Evolutionary conservation across 2,329 filamentous ascomycete genomes (phyloP), one percentile per base, ranked within the genome.

Genomic region (Zymoseptoria passerinii): DNA sequence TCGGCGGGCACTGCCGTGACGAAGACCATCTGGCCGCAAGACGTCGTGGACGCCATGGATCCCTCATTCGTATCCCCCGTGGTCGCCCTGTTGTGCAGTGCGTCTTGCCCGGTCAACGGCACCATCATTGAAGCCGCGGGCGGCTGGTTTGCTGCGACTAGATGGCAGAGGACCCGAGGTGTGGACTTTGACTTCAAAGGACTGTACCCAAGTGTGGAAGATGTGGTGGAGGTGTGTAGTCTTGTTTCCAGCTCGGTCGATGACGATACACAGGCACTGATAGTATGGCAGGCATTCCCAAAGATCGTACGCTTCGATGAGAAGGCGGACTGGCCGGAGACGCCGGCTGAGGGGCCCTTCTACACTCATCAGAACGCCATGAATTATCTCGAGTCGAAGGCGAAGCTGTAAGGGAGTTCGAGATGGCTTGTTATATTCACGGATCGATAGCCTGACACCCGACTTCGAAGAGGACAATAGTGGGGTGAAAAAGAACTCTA

Each of bases 1-100:
- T 96, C 96, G 70, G 92, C 92, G 28, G 92, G 92, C 67, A 97
- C 94, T 35, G 86, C 88, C 71, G 92, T 97, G 89, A 97, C 92
- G 56, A 83, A 86, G 66, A 94, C 89, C 54, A 89, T 97, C 72
- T 83, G 97, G 80, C 92, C 92, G 28, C 90, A 95, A 76, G 92
- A 96, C 78, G 84, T 96, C 77, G 91, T 97, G 13, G 90, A 96
- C 78, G 91, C 92, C 50, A 95, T 97, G 81, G 96, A 96, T 84
- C 92, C 92, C 58, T 92, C 96, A 71, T 96, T 95, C 76, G 92
- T 97, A 73, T 92, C 92, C 55, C 94, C 92, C 62, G 78, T 97
- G 35, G 91, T 97, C 53, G 85, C 92, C 55, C 84, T 90, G 35
- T 87, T 97, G 57, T 90, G 85, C 73, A 86, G 83, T 19, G 92